Evolutionary conservation across 2,329 filamentous ascomycete genomes (phyloP).

Genomic region (Ceratocystis diversiconidia): DNA sequence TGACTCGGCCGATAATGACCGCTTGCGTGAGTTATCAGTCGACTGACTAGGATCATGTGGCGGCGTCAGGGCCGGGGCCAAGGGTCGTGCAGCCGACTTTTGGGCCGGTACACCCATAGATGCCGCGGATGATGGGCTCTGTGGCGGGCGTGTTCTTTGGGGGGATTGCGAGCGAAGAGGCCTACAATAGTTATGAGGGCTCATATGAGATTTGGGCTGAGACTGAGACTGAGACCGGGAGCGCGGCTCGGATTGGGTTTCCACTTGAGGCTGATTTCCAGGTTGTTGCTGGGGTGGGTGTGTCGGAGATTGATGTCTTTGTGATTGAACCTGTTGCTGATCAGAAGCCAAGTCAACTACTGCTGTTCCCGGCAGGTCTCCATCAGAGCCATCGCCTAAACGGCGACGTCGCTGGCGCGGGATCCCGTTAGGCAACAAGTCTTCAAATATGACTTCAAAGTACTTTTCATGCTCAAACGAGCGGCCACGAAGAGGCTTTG

Average conservation of each 20-base stretch:
- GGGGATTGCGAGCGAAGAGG: background rate
- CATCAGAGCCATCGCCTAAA: background rate
- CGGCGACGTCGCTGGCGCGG: conserved; percentile 13
- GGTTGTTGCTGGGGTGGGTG: background rate
- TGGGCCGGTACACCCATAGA: background rate
- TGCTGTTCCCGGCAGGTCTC: background rate
- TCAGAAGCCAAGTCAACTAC: background rate
- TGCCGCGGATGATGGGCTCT: background rate
- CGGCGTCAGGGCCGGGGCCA: conserved; percentile 35
- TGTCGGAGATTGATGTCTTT: conserved; percentile 21
- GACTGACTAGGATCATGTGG: conserved; percentile 34
- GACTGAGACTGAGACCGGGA: background rate
- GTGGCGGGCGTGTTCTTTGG: background rate
- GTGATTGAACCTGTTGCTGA: background rate
- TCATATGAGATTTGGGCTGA: background rate
- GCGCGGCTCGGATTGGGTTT: background rate
- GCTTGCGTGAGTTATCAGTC: conserved; percentile 9
- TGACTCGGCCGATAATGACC: conserved; percentile 4
- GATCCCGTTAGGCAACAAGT: conserved; percentile 31
- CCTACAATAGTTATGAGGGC: background rate
- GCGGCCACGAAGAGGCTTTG: conserved; percentile 40
- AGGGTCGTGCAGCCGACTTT: conserved; percentile 19
- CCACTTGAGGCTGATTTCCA: background rate
- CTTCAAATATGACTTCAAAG: conserved; percentile 46
- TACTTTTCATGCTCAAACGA: conserved; percentile 47